Conservation (phyloP, 2,329 filamentous ascomycete genomes). For the Clonostachys rosea region DNA sequence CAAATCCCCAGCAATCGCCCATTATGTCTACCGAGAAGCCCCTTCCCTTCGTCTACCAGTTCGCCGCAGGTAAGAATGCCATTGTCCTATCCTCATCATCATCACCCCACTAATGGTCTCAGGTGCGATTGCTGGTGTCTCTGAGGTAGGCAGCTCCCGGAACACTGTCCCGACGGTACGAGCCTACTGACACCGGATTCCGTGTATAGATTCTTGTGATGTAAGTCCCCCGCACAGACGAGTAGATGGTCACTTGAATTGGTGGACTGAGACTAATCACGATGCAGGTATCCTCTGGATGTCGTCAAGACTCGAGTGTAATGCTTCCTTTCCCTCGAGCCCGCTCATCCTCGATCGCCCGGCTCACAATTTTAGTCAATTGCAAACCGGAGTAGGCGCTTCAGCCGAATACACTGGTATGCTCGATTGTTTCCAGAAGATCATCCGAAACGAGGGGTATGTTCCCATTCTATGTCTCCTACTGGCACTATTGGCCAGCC, state of each 20-base stretch:
- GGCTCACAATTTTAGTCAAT: slow-evolving; percentile 54
- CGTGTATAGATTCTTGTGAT: slow-evolving; percentile 74
- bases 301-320: slow-evolving; percentile 98
- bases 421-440: slow-evolving; percentile 97
- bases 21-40: slow-evolving; percentile 67
- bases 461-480: slow-evolving; percentile 10
- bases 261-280: background rate
- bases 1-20: slow-evolving; percentile 14
- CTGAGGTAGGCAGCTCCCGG: slow-evolving; percentile 64
- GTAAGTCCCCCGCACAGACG: slow-evolving; percentile 42
- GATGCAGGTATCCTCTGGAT: slow-evolving; percentile 87
- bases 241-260: background rate
- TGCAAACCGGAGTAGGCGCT: slow-evolving; percentile 67
- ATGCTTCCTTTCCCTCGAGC: slow-evolving; percentile 6
- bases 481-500: background rate
- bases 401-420: slow-evolving; percentile 92
- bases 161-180: background rate
- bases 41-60: slow-evolving; percentile 90
- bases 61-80: slow-evolving; percentile 70
- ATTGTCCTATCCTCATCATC: background rate
- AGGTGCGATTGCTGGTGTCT: slow-evolving; percentile 95
- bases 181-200: slow-evolving; percentile 3
- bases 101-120: slow-evolving; percentile 7
- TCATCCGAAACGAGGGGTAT: slow-evolving; percentile 91
- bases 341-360: background rate